Conservation (phyloP, 306 rosid species). For the Quercus glauca region DNA sequence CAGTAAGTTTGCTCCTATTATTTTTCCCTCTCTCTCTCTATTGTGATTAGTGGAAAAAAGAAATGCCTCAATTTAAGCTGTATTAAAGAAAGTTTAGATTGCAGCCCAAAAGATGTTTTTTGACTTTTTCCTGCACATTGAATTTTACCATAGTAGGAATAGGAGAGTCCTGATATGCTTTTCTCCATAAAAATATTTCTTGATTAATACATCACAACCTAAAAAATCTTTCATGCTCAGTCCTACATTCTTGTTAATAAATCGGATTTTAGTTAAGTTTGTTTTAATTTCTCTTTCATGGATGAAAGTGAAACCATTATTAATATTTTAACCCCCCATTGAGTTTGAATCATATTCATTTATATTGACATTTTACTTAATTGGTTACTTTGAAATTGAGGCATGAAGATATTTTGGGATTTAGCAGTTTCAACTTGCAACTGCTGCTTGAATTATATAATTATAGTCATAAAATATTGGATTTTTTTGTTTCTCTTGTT, state of each 20-base stretch:
- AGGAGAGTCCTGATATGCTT: background rate
- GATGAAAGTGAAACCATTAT: background rate
- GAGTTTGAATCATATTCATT: too few relatives aligned
- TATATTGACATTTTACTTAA: background rate
- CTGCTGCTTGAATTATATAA: background rate
- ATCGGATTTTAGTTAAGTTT: background rate
- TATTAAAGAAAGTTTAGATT: background rate
- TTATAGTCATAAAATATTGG: background rate
- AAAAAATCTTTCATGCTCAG: background rate
- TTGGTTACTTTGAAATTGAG: background rate
- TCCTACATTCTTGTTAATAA: background rate
- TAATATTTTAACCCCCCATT: too few relatives aligned
- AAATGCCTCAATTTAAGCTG: background rate
- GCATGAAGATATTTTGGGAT: background rate
- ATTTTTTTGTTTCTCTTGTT: background rate
- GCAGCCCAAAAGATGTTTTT: background rate
- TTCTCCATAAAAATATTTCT: background rate
- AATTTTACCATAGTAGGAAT: background rate
- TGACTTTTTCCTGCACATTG: background rate
- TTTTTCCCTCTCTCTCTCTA: background rate
- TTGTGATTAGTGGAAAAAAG: background rate
- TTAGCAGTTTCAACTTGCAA: background rate
- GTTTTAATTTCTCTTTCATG: background rate
- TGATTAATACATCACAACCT: background rate
- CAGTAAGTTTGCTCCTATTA: slow-evolving; percentile 60